Percentiles rank a stretch among this genome's conserved stretches.
phyloP scores from a whole-genome alignment of 2,329 filamentous ascomycete genomes.

The Ilyonectria sp. region DNA sequence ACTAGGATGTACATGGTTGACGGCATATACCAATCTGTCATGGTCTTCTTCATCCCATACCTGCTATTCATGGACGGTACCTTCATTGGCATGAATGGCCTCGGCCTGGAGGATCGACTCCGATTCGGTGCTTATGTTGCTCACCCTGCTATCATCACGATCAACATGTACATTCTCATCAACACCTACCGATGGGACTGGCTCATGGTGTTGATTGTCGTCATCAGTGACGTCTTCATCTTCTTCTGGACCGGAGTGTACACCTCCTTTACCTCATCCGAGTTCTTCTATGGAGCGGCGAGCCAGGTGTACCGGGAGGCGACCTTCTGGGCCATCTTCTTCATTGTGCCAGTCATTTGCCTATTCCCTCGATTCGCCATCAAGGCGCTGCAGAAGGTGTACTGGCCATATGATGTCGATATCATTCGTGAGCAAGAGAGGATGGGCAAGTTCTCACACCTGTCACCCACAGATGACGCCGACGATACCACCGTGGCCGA shows the following conservation, averaged over 20 bases:
- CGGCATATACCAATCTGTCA: constrained; percentile 93
- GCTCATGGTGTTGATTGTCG: constrained; percentile 88
- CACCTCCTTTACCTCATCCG: constrained; percentile 65
- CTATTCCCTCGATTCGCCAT: constrained; percentile 88
- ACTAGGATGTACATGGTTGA: constrained; percentile 92
- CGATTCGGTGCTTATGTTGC: constrained; percentile 91
- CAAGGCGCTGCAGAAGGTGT: constrained; percentile 94
- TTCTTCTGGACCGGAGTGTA: constrained; percentile 98
- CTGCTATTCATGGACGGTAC: constrained; percentile 79
- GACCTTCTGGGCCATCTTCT: constrained; percentile 88
- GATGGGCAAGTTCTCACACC: constrained; percentile 84
- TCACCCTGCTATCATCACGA: constrained; percentile 86
- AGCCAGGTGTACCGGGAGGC: constrained; percentile 84
- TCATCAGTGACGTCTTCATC: constrained; percentile 86
- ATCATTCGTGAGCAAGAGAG: constrained; percentile 94
- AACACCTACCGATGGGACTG: constrained; percentile 99
- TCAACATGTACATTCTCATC: constrained; percentile 95
- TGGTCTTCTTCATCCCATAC: constrained; percentile 95
- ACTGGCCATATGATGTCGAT: constrained; percentile 92
- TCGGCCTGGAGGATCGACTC: constrained; percentile 83
- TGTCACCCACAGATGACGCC: constrained; percentile 60
- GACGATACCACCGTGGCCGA: constrained; percentile 57
- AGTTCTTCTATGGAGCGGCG: constrained; percentile 81
- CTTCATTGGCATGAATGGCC: constrained; percentile 80
- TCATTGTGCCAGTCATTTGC: constrained; percentile 85